Evolutionary conservation across 768 basidiomycete genomes (phyloP), one percentile per base, ranked within the genome.

Genomic region (Solioccasus polychromus): DNA sequence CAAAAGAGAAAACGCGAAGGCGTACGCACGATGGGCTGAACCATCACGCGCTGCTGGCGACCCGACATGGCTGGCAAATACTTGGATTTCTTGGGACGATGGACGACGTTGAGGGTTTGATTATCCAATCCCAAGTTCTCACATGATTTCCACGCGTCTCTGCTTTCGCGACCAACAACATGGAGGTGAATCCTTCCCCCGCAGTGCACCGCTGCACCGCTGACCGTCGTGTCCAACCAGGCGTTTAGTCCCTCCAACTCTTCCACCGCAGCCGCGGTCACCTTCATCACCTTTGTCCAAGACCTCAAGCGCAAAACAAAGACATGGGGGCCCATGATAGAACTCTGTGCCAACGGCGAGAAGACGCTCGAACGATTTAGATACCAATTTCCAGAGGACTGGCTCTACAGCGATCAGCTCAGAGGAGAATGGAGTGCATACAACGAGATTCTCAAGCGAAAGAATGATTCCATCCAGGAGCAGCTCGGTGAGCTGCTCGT

Each of bases 231-330:
- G 35, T n/a, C 17, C 28, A 25, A 12, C 3, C 38, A 85, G 83
- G 78, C 71, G 47, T 82, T 89, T 61, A 79, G 82, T 70, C 78
- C 85, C 68, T 77, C 80, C 64, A 89, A 85, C 62, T 90, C 90
- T 26, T 95, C 95, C 52, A 99, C 96, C 68, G 94, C 95, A 37
- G 93, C 94, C 41, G 93, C 96, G 67, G 96, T 99, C 54, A 89
- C 91, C 2, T 96, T 99, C 69, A 99, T 99, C 69, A 99, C 96
- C 20, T 98, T 97, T 63, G 95, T 99, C 3, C 96, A 99, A 69
- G 96, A 98, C 75, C 79, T 98, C 57, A 98, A 98, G 74, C 86
- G 88, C 63, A 96, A 94, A 74, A 91, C 92, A 45, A 89, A 90
- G 71, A 77, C 86, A 80, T 98, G 96, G 96, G 86, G 83, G 15